Conservation (phyloP, 2,329 filamentous ascomycete genomes). For the Alternaria tenuissima region DNA sequence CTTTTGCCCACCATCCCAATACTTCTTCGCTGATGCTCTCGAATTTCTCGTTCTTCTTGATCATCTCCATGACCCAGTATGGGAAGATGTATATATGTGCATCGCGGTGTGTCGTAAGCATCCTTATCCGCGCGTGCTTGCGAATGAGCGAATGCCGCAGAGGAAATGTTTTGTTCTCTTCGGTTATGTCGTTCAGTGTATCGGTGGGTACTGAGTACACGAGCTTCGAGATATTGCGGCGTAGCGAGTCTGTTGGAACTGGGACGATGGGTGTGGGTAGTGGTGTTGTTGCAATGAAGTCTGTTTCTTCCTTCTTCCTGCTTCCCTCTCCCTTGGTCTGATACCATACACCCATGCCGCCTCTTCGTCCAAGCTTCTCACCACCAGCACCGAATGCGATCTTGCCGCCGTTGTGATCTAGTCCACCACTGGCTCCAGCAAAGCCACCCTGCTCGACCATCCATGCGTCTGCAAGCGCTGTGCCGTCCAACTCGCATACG, state of each 20-base stretch:
- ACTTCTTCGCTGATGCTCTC: slow-evolving; percentile 92
- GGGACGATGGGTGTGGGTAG: slow-evolving; percentile 66
- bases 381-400: slow-evolving; percentile 61
- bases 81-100: slow-evolving; percentile 96
- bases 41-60: slow-evolving; percentile 79
- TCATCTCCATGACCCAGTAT: slow-evolving; percentile 86
- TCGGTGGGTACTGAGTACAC: slow-evolving; percentile 90
- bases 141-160: slow-evolving; percentile 79
- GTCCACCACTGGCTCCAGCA: slow-evolving; percentile 64
- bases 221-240: slow-evolving; percentile 75
- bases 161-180: slow-evolving; percentile 76
- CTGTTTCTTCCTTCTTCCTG: slow-evolving; percentile 89
- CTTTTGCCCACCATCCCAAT: slow-evolving; percentile 94
- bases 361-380: slow-evolving; percentile 69
- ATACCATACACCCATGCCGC: slow-evolving; percentile 90
- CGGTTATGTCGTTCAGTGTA: slow-evolving; percentile 82
- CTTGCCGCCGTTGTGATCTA: slow-evolving; percentile 51
- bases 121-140: slow-evolving; percentile 76
- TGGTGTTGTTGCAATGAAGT: slow-evolving; percentile 84
- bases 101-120: slow-evolving; percentile 86
- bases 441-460: slow-evolving; percentile 83
- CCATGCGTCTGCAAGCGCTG: slow-evolving; percentile 87
- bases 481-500: slow-evolving; percentile 86
- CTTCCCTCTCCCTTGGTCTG: slow-evolving; percentile 79
- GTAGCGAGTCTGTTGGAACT: slow-evolving; percentile 69